Base-by-base conservation (phyloP, 768 basidiomycete species). In the Russula griseocarnosa region DNA sequence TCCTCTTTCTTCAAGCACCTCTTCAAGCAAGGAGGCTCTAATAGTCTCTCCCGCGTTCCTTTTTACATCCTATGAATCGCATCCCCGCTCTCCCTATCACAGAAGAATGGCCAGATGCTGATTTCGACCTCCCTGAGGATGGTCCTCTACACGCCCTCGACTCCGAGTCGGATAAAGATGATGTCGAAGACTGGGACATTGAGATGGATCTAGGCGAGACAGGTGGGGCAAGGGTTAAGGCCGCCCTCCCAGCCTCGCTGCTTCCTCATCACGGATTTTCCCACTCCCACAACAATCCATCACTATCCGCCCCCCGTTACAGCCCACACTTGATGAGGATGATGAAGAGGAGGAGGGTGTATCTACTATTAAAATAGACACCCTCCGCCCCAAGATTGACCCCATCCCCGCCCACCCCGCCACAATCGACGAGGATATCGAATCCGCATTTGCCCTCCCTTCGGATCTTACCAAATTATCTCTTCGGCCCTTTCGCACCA, bases 41-140 rank as follows among this genome's bases (percentile, higher is more conserved):
- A 67, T 66, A 42, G 66, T 56, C 60, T 60, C 62, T 28, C 52
- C 30, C 8, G 13, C 55, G 13, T 26, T 58, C 34, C 36, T 44
- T 52, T 13, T 52, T 36, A 10, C 30, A 7, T 28, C 30, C 38
- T 59, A 90, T 90, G 87, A 73, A 79, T 61, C 76, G 86, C 56
- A 77, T 85, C 46, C 83, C 83, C 42, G 83, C 86, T 6, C 86
- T 85, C 14, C 76, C 26, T 82, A 52, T 77, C 81, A 66, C 74
- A 77, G 90, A 93, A 75, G 89, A 92, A 77, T 93, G 91, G 90
- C 81, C 83, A 50, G 91, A 93, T 74, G 87, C 88, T 66, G 91
- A 93, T 76, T 92, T 93, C 72, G 91, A 92, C 73, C 77, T 93
- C 24, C 86, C 88, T 60, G 91, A 93, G 54, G 90, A 83, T 49